A percentile compares a stretch with the other conserved stretches of the same genome.
phyloP scores from a whole-genome alignment of 305 asterid genomes.

The Euphrasia arctica region DNA sequence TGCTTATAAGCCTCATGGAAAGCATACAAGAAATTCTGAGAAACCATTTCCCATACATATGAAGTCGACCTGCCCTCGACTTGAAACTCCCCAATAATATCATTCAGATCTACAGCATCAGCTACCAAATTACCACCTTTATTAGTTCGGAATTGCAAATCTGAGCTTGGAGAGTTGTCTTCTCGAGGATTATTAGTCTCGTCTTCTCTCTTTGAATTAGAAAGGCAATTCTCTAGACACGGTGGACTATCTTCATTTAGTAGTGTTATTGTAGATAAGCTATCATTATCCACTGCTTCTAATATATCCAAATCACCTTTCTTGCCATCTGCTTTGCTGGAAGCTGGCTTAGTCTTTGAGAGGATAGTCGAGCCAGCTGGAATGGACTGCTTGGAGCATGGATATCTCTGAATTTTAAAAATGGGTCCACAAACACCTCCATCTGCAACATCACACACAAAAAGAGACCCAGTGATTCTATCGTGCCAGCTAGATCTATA shows the following conservation, averaged over 20 bases:
- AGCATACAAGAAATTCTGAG: slow-evolving; percentile 43
- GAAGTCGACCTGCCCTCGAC: slow-evolving; percentile 70
- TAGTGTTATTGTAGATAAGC: slow-evolving; percentile 58
- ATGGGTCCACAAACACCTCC: slow-evolving; percentile 90
- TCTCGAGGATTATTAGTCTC: slow-evolving; percentile 35
- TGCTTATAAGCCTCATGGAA: slow-evolving; percentile 51
- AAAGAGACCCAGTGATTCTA: slow-evolving; percentile 83
- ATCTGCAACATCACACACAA: slow-evolving; percentile 72
- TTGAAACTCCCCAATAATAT: slow-evolving; percentile 61
- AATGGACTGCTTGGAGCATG: slow-evolving; percentile 64
- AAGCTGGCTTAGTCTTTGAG: slow-evolving; percentile 34
- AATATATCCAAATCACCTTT: slow-evolving; percentile 38
- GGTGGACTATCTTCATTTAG: slow-evolving; percentile 73
- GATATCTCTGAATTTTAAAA: slow-evolving; percentile 69
- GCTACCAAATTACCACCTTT: slow-evolving; percentile 29
- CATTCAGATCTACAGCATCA: slow-evolving; percentile 40
- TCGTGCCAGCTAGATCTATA: slow-evolving; percentile 95
- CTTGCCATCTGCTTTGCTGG: slow-evolving; percentile 40
- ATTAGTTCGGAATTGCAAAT: slow-evolving; percentile 32
- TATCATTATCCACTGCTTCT: slow-evolving; percentile 60
- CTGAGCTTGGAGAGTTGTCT: slow-evolving; percentile 42
- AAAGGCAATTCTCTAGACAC: slow-evolving; percentile 43
- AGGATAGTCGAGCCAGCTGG: slow-evolving; percentile 70
- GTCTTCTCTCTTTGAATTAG: slow-evolving; percentile 35
- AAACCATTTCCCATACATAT: slow-evolving; percentile 77